A percentile compares a stretch with the other conserved stretches of the same genome.
Evolutionary conservation across 805 yeast species (phyloP).

Genomic region (Ogataea corticis): DNA sequence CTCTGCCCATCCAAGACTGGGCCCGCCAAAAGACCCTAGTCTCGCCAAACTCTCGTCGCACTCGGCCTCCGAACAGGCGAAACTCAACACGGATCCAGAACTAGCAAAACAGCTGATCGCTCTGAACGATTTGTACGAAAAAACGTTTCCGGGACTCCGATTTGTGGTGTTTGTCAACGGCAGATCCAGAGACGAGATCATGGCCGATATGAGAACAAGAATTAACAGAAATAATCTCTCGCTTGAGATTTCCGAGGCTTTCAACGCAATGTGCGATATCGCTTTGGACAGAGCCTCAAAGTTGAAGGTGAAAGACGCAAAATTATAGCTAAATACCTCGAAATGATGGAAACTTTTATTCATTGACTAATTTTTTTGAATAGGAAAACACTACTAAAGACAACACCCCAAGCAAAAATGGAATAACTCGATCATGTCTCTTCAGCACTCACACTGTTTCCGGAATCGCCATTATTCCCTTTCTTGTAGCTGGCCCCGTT

Average conservation of each 20-base stretch:
- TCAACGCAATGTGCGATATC: conserved; percentile 89
- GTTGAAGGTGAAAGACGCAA: not conserved
- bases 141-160: conserved; percentile 61
- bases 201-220: conserved; percentile 59
- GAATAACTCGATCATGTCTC: not conserved
- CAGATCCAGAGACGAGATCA: conserved; percentile 62
- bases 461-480: conserved; percentile 6
- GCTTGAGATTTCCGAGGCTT: conserved; percentile 63
- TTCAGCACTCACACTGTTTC: not conserved
- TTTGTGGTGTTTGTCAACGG: conserved; percentile 92
- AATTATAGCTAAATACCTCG: not conserved
- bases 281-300: conserved; percentile 68
- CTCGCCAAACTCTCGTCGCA: conserved; percentile 54
- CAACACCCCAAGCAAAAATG: not conserved
- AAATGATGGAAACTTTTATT: too few species aligned
- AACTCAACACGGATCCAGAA: conserved; percentile 51
- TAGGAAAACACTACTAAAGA: not conserved
- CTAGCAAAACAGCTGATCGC: conserved; percentile 50
- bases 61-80: conserved; percentile 70
- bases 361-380: not conserved
- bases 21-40: conserved; percentile 49
- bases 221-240: conserved; percentile 55
- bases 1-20: conserved; percentile 91
- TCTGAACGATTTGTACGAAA: conserved; percentile 52
- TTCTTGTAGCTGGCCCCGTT: conserved; percentile 2